These are phyloP conservation scores for Amyloporia xantha DNA, from an alignment of 768 basidiomycete species.

Conservation along the genomic window DNA sequence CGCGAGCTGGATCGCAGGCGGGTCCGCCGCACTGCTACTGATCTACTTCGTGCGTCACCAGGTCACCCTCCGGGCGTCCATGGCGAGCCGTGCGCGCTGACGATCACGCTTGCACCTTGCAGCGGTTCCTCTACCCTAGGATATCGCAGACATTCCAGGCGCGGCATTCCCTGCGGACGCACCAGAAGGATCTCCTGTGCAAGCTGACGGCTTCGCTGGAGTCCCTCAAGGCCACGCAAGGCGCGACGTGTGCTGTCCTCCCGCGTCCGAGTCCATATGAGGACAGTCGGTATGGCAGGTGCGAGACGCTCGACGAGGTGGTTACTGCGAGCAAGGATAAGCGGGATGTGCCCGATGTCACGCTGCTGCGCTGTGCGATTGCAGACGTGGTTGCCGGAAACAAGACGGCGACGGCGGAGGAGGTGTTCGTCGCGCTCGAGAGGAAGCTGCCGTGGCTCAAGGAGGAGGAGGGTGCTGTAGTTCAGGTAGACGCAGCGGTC, in stretches of 20 bases:
- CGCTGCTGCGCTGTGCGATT: conserved; percentile 59
- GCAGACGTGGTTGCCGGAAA: conserved; percentile 37
- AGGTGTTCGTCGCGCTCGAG: conserved; percentile 54
- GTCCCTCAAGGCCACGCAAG: conserved; percentile 49
- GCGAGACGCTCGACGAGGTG: conserved; percentile 38
- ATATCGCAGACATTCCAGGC: conserved; percentile 53
- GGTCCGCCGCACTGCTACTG: conserved; percentile 50
- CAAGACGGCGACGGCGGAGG: conserved; percentile 44
- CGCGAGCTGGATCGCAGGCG: conserved; percentile 60
- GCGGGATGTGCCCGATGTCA: conserved; percentile 38
- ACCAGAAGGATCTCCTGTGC: conserved; percentile 51
- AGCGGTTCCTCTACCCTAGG: conserved; percentile 68
- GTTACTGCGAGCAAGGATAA: conserved; percentile 18
- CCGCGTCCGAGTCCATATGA: conserved; percentile 46
- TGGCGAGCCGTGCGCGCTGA: conserved; percentile 4
- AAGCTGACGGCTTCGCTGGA: conserved; percentile 50
- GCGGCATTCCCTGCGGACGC: conserved; percentile 50
- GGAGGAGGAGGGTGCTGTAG: conserved; percentile 41
- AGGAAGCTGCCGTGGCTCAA: conserved; percentile 52
- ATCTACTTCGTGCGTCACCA: conserved; percentile 57
- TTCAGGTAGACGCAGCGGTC: conserved; percentile 41
- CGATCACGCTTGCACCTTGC: not conserved
- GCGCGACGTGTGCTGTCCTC: conserved; percentile 47
- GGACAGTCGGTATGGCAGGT: conserved; percentile 42
- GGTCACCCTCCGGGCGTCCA: too few species aligned